Evolutionary conservation across 495 filamentous ascomycete species (phyloP).

Genomic region (Echria macrotheca): DNA sequence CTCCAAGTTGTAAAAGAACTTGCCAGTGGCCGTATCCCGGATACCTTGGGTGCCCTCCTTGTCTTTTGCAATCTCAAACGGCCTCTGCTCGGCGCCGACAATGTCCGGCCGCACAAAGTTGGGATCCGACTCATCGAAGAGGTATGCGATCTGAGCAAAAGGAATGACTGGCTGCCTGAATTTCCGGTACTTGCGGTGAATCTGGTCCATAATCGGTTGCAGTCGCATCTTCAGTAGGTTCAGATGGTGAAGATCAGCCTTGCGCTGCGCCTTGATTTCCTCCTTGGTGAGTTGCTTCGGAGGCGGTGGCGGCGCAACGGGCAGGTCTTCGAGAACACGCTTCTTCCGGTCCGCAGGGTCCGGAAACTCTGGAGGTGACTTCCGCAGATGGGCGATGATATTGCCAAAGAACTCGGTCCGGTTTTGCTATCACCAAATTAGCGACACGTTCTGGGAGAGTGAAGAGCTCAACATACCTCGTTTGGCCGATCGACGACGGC

Average conservation of each 20-base stretch:
- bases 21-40: conserved; percentile 60
- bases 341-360: conserved; percentile 79
- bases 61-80: conserved; percentile 70
- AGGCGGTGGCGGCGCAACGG: conserved; percentile 65
- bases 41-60: conserved; percentile 69
- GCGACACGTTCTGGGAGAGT: no score
- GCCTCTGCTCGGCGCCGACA: conserved; percentile 55
- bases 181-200: conserved; percentile 75
- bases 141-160: conserved; percentile 63
- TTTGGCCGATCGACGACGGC: conserved; percentile 61
- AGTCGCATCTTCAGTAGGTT: conserved; percentile 83
- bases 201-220: conserved; percentile 92
- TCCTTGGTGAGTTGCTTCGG: conserved; percentile 62
- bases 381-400: conserved; percentile 67
- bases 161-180: conserved; percentile 78
- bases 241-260: conserved; percentile 69
- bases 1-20: conserved; percentile 92
- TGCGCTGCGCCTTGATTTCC: conserved; percentile 72
- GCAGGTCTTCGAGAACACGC: conserved; percentile 69
- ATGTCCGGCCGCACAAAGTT: conserved; percentile 73
- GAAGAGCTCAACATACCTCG: conserved; percentile 21
- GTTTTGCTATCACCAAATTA: conserved; percentile 25
- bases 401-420: conserved; percentile 72
- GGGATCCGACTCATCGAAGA: conserved; percentile 79
- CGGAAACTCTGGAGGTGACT: conserved; percentile 77